Percentiles rank a stretch among this genome's conserved stretches.
Conservation (phyloP, 225 moss, liverwort and hornwort species). For the Asterella californica region DNA sequence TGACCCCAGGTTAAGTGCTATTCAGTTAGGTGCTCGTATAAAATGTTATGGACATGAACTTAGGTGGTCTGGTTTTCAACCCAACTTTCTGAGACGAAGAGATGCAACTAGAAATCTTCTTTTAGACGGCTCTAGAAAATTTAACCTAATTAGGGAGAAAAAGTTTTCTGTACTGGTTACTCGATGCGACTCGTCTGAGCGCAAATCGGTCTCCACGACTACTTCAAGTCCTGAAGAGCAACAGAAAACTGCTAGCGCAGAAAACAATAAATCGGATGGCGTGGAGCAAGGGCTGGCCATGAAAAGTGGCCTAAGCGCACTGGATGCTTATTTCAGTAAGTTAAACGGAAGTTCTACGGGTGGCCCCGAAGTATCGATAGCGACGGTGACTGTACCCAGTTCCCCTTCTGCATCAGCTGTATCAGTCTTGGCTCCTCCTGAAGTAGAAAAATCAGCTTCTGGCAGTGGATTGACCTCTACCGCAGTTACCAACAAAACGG, state of each 20-base stretch:
- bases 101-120: not conserved
- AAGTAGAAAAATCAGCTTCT: not conserved
- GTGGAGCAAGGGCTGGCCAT: constrained; percentile 38
- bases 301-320: constrained; percentile 61
- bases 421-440: constrained; percentile 2
- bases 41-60: not conserved
- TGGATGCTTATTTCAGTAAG: constrained; percentile 79
- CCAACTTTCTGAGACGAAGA: constrained; percentile 5
- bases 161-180: not conserved
- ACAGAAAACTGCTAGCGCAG: constrained; percentile 5
- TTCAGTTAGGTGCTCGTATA: not conserved
- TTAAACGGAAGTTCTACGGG: constrained; percentile 24
- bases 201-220: constrained; percentile 22
- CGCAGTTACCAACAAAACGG: not conserved
- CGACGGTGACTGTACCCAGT: not conserved
- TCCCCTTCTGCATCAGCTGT: not conserved
- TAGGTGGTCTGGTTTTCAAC: constrained; percentile 12
- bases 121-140: constrained; percentile 18
- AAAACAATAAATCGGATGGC: not conserved
- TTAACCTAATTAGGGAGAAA: not conserved
- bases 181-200: constrained; percentile 12
- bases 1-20: not conserved
- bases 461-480: not conserved
- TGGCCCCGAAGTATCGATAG: constrained; percentile 13
- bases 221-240: constrained; percentile 15